Evolutionary conservation across 2,329 filamentous ascomycete species (phyloP).

Genomic region (Pseudofabraea citricarpa): DNA sequence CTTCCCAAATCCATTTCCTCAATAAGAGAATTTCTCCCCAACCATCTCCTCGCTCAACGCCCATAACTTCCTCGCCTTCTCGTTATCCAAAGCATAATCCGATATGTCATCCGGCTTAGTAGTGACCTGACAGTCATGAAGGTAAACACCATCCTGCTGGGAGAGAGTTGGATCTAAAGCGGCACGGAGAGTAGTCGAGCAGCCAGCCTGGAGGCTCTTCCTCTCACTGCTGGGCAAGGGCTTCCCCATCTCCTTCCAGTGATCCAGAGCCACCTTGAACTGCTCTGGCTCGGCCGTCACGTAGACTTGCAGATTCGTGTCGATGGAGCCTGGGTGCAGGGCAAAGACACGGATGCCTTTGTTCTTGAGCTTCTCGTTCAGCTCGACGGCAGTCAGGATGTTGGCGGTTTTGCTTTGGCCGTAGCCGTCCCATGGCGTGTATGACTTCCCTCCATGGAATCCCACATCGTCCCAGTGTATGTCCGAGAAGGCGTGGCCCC

Average conservation of each 20-base stretch:
- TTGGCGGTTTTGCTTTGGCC: constrained; percentile 36
- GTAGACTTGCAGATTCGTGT: not conserved
- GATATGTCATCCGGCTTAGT: not conserved
- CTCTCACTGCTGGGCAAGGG: not conserved
- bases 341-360: not conserved
- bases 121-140: constrained; percentile 6
- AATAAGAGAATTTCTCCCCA: constrained; percentile 37
- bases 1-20: too few species aligned
- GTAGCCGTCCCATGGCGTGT: constrained; percentile 31
- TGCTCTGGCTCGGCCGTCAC: not conserved
- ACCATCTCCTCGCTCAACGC: constrained; percentile 39
- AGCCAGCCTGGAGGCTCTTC: constrained; percentile 1
- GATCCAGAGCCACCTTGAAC: not conserved
- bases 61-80: constrained; percentile 38
- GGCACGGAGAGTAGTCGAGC: constrained; percentile 29
- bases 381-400: constrained; percentile 20
- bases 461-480: constrained; percentile 30
- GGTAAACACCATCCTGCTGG: constrained; percentile 1
- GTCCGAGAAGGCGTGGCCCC: constrained; percentile 29
- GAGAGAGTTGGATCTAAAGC: constrained; percentile 31
- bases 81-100: constrained; percentile 7
- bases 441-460: constrained; percentile 22
- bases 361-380: not conserved
- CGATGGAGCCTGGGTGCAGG: not conserved
- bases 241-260: not conserved